Evolutionary conservation across 306 rosid species (phyloP), one percentile per base, ranked within the genome.

Genomic region (Delonix regia): DNA sequence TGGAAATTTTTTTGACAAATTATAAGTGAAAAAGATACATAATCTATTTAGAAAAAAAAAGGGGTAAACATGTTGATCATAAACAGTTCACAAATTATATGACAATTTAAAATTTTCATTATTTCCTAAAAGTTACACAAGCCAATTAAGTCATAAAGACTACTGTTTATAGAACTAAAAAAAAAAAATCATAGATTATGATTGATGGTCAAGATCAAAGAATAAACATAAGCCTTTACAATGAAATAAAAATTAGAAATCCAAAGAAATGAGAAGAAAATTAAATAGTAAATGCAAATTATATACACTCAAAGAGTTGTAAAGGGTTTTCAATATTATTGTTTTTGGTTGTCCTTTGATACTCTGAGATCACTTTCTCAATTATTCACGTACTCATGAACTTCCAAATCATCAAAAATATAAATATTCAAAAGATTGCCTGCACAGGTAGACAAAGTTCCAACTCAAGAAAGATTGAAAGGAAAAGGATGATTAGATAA

Each of bases 401-500:
- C 28, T 45, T 61, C 15, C 12, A 21, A 68, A 53, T 7, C 67
- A 82, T 27, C 36, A 49, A 49, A 34, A 24, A 73, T 3, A 55
- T 36, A 39, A 57, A 47, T n/a, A 21, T 6, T 83, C 0, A 22
- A 45, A 74, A 49, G 27, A 27, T 13, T 18, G 5, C 59, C 27
- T 53, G 14, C 11, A 55, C 6, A 56, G 72, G 0, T 8, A 57
- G 45, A 72, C 44, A 69, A 53, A 21, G 72, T 47, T 73, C 53
- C 77, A 73, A 34, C 60, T 83, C 80, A 78, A 3, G 8, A 69
- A 78, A 57, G n/a, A 73, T 51, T 19, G 9, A 48, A 39, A 44
- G 21, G 30, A 39, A 49, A 62, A 49, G 69, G 74, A 30, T 47
- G 47, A 62, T 75, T 15, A 56, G 27, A 27, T 14, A 12, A 59